Evolutionary conservation across 306 rosid species (phyloP).

Genomic region (Carpinus viminea): DNA sequence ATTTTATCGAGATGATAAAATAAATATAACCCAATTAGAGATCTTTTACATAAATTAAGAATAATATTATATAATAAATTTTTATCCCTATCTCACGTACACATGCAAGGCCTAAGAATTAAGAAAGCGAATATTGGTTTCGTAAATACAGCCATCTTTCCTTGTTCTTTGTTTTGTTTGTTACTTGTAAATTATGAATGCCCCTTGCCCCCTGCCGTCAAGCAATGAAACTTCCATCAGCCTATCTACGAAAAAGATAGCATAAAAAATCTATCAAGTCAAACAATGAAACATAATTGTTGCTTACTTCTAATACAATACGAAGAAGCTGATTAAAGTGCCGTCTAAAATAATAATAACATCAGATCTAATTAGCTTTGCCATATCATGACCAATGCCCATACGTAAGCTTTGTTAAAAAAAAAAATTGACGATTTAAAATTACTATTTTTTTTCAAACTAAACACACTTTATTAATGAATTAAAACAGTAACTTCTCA

Average conservation of each 20-base stretch:
- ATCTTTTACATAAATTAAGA: no score
- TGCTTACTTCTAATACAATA: background rate
- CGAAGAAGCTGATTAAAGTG: background rate
- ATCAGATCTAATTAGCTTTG: background rate
- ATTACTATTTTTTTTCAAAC: no score
- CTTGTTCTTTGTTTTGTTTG: background rate
- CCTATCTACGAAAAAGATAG: background rate
- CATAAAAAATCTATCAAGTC: background rate
- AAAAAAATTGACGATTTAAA: background rate
- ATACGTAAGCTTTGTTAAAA: background rate
- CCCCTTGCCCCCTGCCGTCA: background rate
- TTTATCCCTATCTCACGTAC: no score
- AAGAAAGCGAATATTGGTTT: background rate
- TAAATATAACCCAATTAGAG: no score
- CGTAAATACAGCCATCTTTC: background rate
- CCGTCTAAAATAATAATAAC: background rate
- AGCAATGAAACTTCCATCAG: background rate
- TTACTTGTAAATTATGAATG: no score
- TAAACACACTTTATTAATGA: no score
- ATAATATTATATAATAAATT: no score
- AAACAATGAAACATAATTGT: background rate
- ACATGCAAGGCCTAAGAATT: background rate
- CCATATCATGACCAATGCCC: background rate
- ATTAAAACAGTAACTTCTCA: no score
- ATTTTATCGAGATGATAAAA: no score